Percentiles rank a stretch among this genome's conserved stretches.
Conservation (phyloP, 768 basidiomycete species). For the Myochromella boudieri region DNA sequence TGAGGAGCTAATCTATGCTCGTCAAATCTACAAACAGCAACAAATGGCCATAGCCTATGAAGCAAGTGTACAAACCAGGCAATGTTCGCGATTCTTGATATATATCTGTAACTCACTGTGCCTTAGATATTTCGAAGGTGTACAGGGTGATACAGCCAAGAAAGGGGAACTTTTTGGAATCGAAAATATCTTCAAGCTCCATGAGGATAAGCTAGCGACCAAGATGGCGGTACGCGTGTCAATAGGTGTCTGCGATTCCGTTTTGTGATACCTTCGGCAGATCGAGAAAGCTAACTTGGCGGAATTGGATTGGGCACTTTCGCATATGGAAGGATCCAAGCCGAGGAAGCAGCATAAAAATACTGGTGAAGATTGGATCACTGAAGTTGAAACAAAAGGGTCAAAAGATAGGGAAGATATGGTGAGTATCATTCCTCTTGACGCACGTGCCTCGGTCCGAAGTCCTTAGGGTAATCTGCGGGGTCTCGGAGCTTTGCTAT, state of each 20-base stretch:
- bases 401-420: constrained; percentile 39
- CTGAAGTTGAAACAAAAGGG: constrained; percentile 42
- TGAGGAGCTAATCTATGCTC: constrained; percentile 85
- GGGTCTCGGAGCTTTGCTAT: constrained; percentile 65
- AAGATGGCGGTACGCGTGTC: constrained; percentile 61
- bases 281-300: constrained; percentile 75
- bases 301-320: constrained; percentile 80
- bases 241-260: neutral
- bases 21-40: constrained; percentile 92
- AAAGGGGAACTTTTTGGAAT: constrained; percentile 86
- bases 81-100: neutral
- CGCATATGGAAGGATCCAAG: constrained; percentile 53
- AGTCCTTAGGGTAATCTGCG: constrained; percentile 47
- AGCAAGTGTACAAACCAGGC: constrained; percentile 82
- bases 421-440: constrained; percentile 18
- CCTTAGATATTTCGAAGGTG: constrained; percentile 73
- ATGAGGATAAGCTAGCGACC: constrained; percentile 68
- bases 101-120: neutral
- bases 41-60: constrained; percentile 91
- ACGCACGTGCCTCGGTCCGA: neutral
- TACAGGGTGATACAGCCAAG: constrained; percentile 73
- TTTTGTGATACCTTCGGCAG: constrained; percentile 32
- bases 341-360: constrained; percentile 32
- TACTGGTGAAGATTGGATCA: constrained; percentile 35
- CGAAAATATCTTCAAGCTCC: constrained; percentile 81